These are phyloP conservation scores for Odonthalia washingtoniensis DNA, from an alignment of 31 red algal genomes.

Conservation along the genomic window DNA sequence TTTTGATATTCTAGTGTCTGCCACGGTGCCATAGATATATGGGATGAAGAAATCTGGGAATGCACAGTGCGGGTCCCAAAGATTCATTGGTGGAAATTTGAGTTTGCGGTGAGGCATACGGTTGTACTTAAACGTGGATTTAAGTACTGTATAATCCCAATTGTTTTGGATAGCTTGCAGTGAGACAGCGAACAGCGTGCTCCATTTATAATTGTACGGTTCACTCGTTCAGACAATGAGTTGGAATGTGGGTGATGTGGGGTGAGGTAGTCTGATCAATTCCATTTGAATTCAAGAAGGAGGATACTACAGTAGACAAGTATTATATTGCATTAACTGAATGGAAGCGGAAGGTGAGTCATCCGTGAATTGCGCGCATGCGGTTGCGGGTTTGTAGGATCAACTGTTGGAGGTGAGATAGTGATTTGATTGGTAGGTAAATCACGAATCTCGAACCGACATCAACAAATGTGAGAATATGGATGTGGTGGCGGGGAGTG, in stretches of 20 bases:
- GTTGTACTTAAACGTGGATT: not conserved
- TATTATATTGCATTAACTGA: constrained; percentile 5
- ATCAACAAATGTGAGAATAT: not conserved
- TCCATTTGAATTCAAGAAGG: not conserved
- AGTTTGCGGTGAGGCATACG: not conserved
- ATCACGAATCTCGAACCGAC: not conserved
- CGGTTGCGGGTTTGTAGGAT: not conserved
- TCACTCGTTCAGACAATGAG: not conserved
- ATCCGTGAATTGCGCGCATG: not conserved
- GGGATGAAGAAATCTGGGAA: not conserved
- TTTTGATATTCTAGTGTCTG: not conserved
- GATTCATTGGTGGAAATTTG: too few species aligned
- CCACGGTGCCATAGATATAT: not conserved
- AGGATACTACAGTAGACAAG: not conserved
- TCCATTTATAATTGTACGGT: not conserved
- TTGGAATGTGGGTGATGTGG: not conserved
- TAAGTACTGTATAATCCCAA: not conserved
- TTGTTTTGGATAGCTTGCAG: not conserved
- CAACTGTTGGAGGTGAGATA: not conserved
- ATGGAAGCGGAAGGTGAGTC: not conserved
- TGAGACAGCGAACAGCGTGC: not conserved
- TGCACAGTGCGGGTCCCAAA: not conserved
- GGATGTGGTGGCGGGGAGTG: too few species aligned
- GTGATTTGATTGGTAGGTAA: not conserved
- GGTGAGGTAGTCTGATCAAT: not conserved